phyloP scores from a whole-genome alignment of 1,284 basidiomycete genomes.

The Boletus semigastroideus region DNA sequence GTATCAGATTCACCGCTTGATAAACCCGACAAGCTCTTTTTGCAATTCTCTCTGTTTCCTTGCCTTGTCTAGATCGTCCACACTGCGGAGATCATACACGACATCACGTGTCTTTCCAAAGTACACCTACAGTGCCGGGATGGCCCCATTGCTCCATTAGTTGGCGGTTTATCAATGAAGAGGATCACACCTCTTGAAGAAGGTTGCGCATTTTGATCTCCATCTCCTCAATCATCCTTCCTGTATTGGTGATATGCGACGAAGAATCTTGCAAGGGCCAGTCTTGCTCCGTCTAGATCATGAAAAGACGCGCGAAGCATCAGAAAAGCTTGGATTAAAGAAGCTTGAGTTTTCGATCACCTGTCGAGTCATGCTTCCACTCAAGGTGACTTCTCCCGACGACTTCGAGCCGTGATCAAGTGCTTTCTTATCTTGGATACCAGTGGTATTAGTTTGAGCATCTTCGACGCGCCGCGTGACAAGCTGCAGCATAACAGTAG shows the following conservation, averaged over 20 bases:
- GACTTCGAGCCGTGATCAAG: constrained; percentile 49
- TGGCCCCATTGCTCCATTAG: constrained; percentile 13
- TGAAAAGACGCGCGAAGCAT: constrained; percentile 6
- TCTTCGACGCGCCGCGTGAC: constrained; percentile 56
- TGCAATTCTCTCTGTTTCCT: constrained; percentile 83
- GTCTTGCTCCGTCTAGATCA: constrained; percentile 78
- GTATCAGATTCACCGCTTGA: constrained; percentile 55
- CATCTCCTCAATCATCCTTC: constrained; percentile 96
- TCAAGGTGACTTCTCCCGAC: constrained; percentile 79
- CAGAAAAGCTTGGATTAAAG: constrained; percentile 10
- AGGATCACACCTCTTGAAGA: constrained; percentile 69
- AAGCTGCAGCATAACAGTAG: constrained; percentile 96
- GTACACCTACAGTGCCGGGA: constrained; percentile 81
- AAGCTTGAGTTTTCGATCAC: constrained; percentile 43
- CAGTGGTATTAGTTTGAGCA: constrained; percentile 33
- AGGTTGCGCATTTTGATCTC: constrained; percentile 98
- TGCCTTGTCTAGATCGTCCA: constrained; percentile 84
- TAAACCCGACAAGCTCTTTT: constrained; percentile 92
- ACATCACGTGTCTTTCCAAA: constrained; percentile 98
- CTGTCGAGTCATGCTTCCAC: constrained; percentile 97
- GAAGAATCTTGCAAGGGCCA: constrained; percentile 73
- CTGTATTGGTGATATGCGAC: constrained; percentile 91
- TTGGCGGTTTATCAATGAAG: constrained; percentile 3
- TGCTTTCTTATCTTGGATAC: constrained; percentile 35
- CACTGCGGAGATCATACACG: constrained; percentile 85